These are phyloP conservation scores for Talaromyces funiculosus DNA, from an alignment of 2,329 filamentous ascomycete species.

Conservation along the genomic window DNA sequence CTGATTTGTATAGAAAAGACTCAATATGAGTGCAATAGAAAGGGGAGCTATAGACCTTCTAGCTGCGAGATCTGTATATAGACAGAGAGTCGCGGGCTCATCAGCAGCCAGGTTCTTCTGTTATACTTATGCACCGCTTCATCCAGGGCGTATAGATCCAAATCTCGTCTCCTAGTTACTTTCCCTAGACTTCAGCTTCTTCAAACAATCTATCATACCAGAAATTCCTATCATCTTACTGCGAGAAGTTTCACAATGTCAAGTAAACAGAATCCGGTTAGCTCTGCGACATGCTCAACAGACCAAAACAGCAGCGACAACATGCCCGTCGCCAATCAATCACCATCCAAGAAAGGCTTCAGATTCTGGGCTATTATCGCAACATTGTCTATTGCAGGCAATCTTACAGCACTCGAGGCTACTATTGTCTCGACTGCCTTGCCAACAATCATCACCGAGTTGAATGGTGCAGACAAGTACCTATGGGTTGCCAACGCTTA, in stretches of 20 bases:
- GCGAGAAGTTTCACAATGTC: not conserved
- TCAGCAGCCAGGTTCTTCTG: not conserved
- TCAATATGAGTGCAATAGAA: not conserved
- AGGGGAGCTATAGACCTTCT: not conserved
- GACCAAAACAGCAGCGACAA: not conserved
- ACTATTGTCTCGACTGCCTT: conserved; percentile 28
- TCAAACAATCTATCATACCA: too few relatives aligned
- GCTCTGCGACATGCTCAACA: not conserved
- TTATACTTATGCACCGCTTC: too few relatives aligned
- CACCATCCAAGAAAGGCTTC: not conserved
- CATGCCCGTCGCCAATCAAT: not conserved
- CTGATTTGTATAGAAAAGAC: not conserved
- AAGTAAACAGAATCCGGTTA: not conserved
- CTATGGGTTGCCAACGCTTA: conserved; percentile 34
- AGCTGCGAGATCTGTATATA: not conserved
- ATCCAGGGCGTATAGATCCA: too few relatives aligned
- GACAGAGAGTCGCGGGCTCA: not conserved
- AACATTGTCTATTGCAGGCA: conserved; percentile 21
- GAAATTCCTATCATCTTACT: too few relatives aligned
- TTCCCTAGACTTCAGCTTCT: not conserved
- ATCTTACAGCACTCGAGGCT: conserved; percentile 27
- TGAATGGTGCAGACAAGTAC: conserved; percentile 29
- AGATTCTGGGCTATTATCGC: conserved; percentile 28
- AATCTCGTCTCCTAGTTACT: too few relatives aligned
- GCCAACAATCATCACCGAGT: conserved; percentile 33